A percentile compares a stretch with the other conserved stretches of the same genome.
These are phyloP conservation scores for Streptanthus diversifolius DNA, from an alignment of 345 rosid species.

Conservation along the genomic window DNA sequence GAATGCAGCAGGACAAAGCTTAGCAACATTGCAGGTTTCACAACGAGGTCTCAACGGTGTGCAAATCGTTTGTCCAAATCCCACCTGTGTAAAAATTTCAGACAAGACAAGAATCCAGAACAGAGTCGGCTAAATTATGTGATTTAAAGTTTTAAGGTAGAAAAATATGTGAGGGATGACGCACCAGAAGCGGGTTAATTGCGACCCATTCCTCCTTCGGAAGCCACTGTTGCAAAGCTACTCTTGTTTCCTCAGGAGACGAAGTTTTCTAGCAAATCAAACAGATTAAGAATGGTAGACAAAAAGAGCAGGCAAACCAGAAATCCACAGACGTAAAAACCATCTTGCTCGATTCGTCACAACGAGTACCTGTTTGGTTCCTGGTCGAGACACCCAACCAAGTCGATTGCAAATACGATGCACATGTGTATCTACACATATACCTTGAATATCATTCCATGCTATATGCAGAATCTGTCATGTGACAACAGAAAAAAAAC, in stretches of 20 bases:
- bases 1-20: constrained; percentile 87
- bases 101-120: not conserved
- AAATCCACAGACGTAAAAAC: not conserved
- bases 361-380: constrained; percentile 57
- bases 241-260: constrained; percentile 90
- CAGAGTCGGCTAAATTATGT: not conserved
- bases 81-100: constrained; percentile 45
- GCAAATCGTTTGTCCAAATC: constrained; percentile 90
- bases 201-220: constrained; percentile 94
- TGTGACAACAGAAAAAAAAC: not conserved
- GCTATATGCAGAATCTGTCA: constrained; percentile 84
- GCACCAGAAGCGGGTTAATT: constrained; percentile 87
- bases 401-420: constrained; percentile 95
- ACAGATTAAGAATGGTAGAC: not conserved
- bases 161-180: constrained; percentile 5
- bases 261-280: constrained; percentile 56
- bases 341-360: not conserved
- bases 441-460: constrained; percentile 90
- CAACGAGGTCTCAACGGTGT: constrained; percentile 85
- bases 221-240: constrained; percentile 85
- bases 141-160: not conserved
- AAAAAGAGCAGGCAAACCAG: not conserved
- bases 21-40: constrained; percentile 50
- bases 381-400: constrained; percentile 82
- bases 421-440: constrained; percentile 94